Base-by-base conservation (phyloP, 2,329 filamentous ascomycete genomes). In the Paracorniculantispora psalliotae region DNA sequence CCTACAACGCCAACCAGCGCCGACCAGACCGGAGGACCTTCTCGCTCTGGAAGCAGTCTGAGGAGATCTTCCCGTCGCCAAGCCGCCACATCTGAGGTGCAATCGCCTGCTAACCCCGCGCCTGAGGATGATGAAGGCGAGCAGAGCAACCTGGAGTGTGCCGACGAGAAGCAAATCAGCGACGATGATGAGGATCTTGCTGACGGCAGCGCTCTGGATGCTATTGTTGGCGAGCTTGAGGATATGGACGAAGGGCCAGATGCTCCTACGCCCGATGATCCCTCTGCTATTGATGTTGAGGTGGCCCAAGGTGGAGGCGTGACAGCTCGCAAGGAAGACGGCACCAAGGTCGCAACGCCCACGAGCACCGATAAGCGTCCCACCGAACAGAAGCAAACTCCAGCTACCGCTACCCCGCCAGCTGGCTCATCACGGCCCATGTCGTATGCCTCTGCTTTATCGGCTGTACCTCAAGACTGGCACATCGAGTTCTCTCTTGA, bases 401-500 rank as follows among this genome's bases (percentile, higher is more conserved):
- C 77, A 61, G 74, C 71, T 62, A 75, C 79, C 4, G 75, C 81
- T 6, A 78, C 79, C 2, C 75, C 81, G 23, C 74, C 80, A 1
- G 70, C 84, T 0, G 77, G 87, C 17, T 81, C 86, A 10, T 81
- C 86, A 9, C 82, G 88, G 10, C 82, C 88, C 2, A 85, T 91
- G 73, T 91, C 92, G 0, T 96, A 97, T 71, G 88, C 92, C 25
- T 89, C 90, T 55, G 91, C 91, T 4, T 83, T 96, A 55, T 90
- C 92, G 65, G 80, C 90, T 15, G 79, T 85, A 0, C 91, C 92
- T 1, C 89, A 96, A 69, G 92, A 97, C 69, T 99, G 94, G 94
- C 93, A 99, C 68, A 92, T 99, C 61, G 91, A 97, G 68, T 99
- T 99, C 74, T 92, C 85, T 64, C 83, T 97, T 52, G 89, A 96